Evolutionary conservation across 2,329 filamentous ascomycete species (phyloP), one percentile per base, ranked within the genome.

Genomic region (Sphaerulina musiva): DNA sequence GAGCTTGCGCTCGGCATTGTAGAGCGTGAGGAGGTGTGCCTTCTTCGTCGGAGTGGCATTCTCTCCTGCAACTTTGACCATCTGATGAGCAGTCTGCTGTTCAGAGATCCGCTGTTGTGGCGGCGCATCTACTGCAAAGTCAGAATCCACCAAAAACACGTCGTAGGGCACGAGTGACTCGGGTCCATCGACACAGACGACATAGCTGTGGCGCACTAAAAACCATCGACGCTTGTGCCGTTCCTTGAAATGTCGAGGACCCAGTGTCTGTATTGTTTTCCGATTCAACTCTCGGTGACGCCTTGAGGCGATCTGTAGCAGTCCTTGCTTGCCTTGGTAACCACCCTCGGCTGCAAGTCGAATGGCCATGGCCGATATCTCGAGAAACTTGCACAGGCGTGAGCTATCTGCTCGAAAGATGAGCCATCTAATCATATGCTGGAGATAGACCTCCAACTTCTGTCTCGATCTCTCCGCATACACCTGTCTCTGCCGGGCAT

Each of bases 81-180:
- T 79, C 38, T 85, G 80, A 60, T 80, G 78, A 6, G 81, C 75
- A 45, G 80, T 79, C 71, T 71, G 79, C 70, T 71, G 77, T 63
- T 76, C 79, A 68, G 70, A 68, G 46, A 74, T 65, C 43, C 69
- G 69, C 55, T 73, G 72, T 41, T 69, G 82, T 71, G 90, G 90
- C 52, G 87, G 83, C 26, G 26, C 26, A 59, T 90, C 84, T 47
- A 96, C 84, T 49, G 81, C 78, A 72, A 98, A 98, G 64, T 87
- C 85, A 1, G 87, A 80, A 68, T 98, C 93, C 26, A 97, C 88
- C n/a, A 98, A 79, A 70, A 96, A 97, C 20, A 98, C 93, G 72
- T 98, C 95, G 69, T 95, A 96, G 34, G 97, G 95, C 66, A 95
- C 92, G 87, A 97, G 95, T 64, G 95, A 95, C 69, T 97, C 92